Evolutionary conservation across 495 filamentous ascomycete species (phyloP), one percentile per base, ranked within the genome.

Genomic region (Daldinia concentrica): DNA sequence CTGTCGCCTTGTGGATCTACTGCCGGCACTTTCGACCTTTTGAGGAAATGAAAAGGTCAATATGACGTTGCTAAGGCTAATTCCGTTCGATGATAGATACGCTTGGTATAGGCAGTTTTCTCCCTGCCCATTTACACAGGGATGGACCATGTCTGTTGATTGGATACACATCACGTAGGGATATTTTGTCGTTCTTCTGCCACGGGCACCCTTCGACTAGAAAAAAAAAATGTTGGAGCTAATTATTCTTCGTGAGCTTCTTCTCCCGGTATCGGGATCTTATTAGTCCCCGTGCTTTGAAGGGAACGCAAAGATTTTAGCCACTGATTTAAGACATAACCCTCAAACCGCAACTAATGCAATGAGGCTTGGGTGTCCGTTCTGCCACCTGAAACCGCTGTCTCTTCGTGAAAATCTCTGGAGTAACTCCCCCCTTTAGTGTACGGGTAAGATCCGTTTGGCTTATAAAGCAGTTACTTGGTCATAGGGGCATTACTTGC

Each of bases 361-460:
- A 36, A 61, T 69, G 62, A 66, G 71, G 66, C 62, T 70, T 30
- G 64, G 52, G 29, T 61, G 30, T 61, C 41, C 56, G 39, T 63
- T 55, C 58, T 54, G 48, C n/a, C 67, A 71, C 67, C 71, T 74
- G 71, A 74, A 74, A 74, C 50, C 50, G 50, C 58, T 73, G 65
- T 64, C 48, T 50, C 36, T 61, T 27, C 51, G 27, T 51, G 32
- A 60, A 27, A 34, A 41, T 48, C 36, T 64, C 48, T 26, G 15
- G 62, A 50, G 12, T 11, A 58, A 32, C 29, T 27, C 19, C 15
- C 45, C 45, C 60, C 29, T 59, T 58, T 63, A 58, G 41, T 26
- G 29, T 36, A 30, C 27, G 50, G 50, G 27, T n/a, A 30, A 15
- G 14, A 54, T 54, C 50, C 50, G 50, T 15, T 26, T 30, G 50